Conservation (phyloP, 2,329 filamentous ascomycete species). For the Pseudogymnoascus sp. region DNA sequence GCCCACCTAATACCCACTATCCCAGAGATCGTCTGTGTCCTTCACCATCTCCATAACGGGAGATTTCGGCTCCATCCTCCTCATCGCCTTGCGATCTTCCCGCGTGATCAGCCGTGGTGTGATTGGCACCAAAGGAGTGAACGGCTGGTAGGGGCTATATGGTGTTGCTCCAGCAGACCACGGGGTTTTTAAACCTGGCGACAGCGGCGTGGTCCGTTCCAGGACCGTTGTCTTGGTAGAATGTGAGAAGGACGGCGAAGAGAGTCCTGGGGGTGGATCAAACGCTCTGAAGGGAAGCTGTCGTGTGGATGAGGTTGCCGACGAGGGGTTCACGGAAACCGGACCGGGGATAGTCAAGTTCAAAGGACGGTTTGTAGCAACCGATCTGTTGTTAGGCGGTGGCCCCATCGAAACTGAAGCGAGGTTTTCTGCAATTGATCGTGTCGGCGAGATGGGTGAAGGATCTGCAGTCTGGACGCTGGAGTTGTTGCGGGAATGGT, state of each 20-base stretch:
- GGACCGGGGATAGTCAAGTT: not conserved
- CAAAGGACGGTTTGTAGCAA: slow-evolving; percentile 1
- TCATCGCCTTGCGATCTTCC: slow-evolving; percentile 63
- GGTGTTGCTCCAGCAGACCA: slow-evolving; percentile 56
- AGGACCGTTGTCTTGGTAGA: slow-evolving; percentile 59
- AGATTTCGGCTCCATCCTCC: slow-evolving; percentile 55
- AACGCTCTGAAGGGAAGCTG: slow-evolving; percentile 55
- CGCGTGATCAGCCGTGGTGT: slow-evolving; percentile 68
- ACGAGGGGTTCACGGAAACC: slow-evolving; percentile 16
- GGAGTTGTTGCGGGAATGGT: slow-evolving; percentile 13
- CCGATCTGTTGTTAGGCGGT: slow-evolving; percentile 4
- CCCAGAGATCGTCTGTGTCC: slow-evolving; percentile 58
- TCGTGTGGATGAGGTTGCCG: slow-evolving; percentile 39
- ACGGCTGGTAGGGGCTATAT: slow-evolving; percentile 74
- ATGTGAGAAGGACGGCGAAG: slow-evolving; percentile 36
- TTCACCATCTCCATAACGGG: slow-evolving; percentile 56
- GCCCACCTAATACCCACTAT: slow-evolving; percentile 25
- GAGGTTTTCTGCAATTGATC: slow-evolving; percentile 20
- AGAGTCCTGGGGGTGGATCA: slow-evolving; percentile 48
- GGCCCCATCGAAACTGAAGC: not conserved
- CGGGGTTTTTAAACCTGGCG: slow-evolving; percentile 54
- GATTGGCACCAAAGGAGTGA: slow-evolving; percentile 66
- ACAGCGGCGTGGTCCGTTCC: slow-evolving; percentile 46
- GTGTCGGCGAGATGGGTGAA: slow-evolving; percentile 19
- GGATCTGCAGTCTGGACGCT: slow-evolving; percentile 13